A percentile compares a stretch with the other conserved stretches of the same genome.
phyloP scores from a whole-genome alignment of 768 basidiomycete genomes.

The Tylopilus sp. region DNA sequence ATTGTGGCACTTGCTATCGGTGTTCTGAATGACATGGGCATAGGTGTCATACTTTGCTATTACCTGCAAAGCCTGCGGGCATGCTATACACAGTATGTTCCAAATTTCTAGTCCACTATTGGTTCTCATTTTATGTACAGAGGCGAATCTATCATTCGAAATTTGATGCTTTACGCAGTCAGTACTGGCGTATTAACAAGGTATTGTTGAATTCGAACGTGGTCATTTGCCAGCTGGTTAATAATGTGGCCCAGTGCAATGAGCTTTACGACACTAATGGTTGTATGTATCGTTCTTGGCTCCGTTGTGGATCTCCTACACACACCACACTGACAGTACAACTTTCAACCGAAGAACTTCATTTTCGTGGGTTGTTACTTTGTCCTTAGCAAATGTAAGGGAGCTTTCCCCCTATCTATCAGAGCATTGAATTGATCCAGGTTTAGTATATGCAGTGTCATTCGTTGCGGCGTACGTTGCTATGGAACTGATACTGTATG shows the following conservation, averaged over 20 bases:
- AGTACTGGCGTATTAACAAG: conserved; percentile 64
- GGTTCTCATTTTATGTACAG: conserved; percentile 28
- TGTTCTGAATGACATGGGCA: conserved; percentile 48
- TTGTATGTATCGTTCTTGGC: conserved; percentile 38
- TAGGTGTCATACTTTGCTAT: conserved; percentile 49
- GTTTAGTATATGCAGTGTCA: conserved; percentile 60
- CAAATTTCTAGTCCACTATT: background rate
- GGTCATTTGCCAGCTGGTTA: background rate
- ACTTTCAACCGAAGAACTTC: conserved; percentile 50
- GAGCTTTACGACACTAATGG: conserved; percentile 48
- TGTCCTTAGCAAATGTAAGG: conserved; percentile 61
- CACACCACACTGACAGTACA: conserved; percentile 41
- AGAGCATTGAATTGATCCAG: background rate
- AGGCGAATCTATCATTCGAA: conserved; percentile 55
- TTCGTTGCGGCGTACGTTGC: conserved; percentile 57
- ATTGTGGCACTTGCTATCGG: conserved; percentile 48
- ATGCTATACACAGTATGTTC: conserved; percentile 41
- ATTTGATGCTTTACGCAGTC: conserved; percentile 55
- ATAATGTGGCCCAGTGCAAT: conserved; percentile 17
- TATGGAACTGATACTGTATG: background rate
- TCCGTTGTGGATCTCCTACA: background rate
- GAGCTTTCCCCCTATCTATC: background rate
- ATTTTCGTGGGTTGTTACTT: conserved; percentile 63
- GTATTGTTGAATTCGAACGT: conserved; percentile 26
- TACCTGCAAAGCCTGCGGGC: conserved; percentile 55